Conservation (phyloP, 202 grass and related monocot genomes). For the Zoysia matrella region DNA sequence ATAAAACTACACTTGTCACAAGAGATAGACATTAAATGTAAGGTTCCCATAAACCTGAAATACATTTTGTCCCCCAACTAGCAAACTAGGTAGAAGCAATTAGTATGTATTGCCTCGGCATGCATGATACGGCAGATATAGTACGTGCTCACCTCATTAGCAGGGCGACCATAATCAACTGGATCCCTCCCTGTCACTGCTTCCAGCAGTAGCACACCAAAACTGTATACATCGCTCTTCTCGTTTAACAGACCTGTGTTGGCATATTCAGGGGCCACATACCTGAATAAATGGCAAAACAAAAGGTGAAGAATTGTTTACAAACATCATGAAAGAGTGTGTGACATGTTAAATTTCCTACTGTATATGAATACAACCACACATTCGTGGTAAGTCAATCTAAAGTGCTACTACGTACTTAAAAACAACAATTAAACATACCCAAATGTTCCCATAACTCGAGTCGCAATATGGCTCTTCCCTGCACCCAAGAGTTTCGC, state of each 20-base stretch:
- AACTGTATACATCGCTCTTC: slow-evolving; percentile 36
- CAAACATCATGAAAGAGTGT: not conserved
- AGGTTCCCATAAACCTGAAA: not conserved
- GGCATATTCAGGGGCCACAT: slow-evolving; percentile 15
- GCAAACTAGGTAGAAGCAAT: not conserved
- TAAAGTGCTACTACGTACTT: not conserved
- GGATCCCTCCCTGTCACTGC: slow-evolving; percentile 94
- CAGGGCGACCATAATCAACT: slow-evolving; percentile 84
- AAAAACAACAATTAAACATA: slow-evolving; percentile 18
- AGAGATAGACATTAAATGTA: not conserved
- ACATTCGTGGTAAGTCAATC: not conserved
- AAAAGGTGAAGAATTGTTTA: not conserved
- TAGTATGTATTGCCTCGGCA: slow-evolving; percentile 7
- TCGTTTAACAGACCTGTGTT: no score
- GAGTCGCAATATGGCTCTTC: slow-evolving; percentile 75
- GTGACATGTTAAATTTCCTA: not conserved
- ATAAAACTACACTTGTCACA: not conserved
- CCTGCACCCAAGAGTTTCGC: slow-evolving; percentile 67
- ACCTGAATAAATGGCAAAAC: slow-evolving; percentile 34
- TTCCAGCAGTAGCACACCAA: slow-evolving; percentile 85
- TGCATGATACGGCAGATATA: not conserved
- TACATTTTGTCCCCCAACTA: not conserved
- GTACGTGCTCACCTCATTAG: slow-evolving; percentile 66
- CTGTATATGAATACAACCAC: not conserved
- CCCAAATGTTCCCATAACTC: slow-evolving; percentile 80